Percentiles rank a stretch among this genome's conserved stretches.
These are phyloP conservation scores for Golubevia pallescens DNA, from an alignment of 1,284 basidiomycete genomes.

Conservation along the genomic window DNA sequence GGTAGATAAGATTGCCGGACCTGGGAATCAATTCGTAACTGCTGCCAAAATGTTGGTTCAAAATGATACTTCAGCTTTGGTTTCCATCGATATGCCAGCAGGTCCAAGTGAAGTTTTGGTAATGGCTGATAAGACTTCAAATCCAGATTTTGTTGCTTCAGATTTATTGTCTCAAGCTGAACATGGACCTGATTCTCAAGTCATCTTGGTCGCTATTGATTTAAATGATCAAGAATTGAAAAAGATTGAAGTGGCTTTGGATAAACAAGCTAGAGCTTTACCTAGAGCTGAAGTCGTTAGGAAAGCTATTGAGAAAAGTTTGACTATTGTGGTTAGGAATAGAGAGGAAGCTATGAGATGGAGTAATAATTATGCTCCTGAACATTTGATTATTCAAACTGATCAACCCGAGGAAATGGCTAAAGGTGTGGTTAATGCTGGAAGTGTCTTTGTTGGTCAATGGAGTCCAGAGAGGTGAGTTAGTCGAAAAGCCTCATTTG, in stretches of 20 bases:
- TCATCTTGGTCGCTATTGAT: conserved; percentile 84
- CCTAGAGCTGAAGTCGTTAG: conserved; percentile 88
- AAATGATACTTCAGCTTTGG: conserved; percentile 95
- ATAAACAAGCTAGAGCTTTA: conserved; percentile 83
- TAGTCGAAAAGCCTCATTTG: not conserved
- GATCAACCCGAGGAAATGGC: conserved; percentile 35
- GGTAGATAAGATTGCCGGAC: conserved; percentile 97
- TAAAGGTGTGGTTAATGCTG: conserved; percentile 67
- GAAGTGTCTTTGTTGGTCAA: conserved; percentile 89
- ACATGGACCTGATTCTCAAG: conserved; percentile 97
- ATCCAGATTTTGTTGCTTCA: conserved; percentile 90
- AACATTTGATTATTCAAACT: conserved; percentile 75
- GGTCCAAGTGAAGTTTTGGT: conserved; percentile 96
- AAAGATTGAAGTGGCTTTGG: conserved; percentile 83
- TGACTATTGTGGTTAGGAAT: conserved; percentile 78
- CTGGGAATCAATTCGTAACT: conserved; percentile 99
- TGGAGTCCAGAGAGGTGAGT: conserved; percentile 77
- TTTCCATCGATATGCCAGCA: conserved; percentile 98
- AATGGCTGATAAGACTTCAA: conserved; percentile 85
- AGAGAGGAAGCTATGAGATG: conserved; percentile 82
- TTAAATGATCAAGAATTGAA: conserved; percentile 73
- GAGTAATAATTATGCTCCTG: conserved; percentile 96
- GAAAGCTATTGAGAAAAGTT: conserved; percentile 86
- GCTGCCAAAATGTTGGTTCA: conserved; percentile 99
- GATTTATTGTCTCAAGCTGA: conserved; percentile 95